phyloP scores from a whole-genome alignment of 257 asterid species.

The Lycium barbarum region DNA sequence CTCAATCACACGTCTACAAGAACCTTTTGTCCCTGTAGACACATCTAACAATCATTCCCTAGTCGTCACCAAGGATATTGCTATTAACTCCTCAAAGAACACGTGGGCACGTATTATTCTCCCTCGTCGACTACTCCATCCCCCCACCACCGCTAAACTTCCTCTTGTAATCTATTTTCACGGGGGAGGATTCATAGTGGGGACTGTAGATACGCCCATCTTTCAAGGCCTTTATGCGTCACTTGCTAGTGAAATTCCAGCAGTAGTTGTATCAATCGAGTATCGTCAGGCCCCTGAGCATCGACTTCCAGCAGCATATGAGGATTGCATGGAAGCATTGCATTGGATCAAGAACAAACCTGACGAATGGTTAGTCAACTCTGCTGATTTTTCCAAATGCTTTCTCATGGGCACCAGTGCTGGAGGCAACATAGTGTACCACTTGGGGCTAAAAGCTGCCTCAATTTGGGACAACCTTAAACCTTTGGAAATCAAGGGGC shows the following conservation, averaged over 20 bases:
- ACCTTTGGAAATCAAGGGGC: slow-evolving; percentile 16
- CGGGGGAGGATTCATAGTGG: slow-evolving; percentile 41
- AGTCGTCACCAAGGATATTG: slow-evolving; percentile 36
- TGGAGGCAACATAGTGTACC: slow-evolving; percentile 40
- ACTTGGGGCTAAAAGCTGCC: slow-evolving; percentile 23
- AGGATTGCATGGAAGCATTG: slow-evolving; percentile 37
- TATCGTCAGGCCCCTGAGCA: slow-evolving; percentile 44
- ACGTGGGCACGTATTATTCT: slow-evolving; percentile 34
- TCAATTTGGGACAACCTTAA: not conserved
- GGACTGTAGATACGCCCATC: slow-evolving; percentile 4
- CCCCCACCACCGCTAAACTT: slow-evolving; percentile 29
- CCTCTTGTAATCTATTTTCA: slow-evolving; percentile 40
- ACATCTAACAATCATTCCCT: not conserved
- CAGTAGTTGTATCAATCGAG: slow-evolving; percentile 34
- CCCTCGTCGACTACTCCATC: slow-evolving; percentile 12
- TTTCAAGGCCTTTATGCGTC: slow-evolving; percentile 29
- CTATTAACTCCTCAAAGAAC: slow-evolving; percentile 32
- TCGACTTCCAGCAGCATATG: slow-evolving; percentile 45
- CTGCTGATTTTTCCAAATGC: slow-evolving; percentile 34
- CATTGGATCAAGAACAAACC: slow-evolving; percentile 30
- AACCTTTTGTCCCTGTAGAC: not conserved
- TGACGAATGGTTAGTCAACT: slow-evolving; percentile 34
- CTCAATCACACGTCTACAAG: slow-evolving; percentile 29
- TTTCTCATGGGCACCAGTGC: slow-evolving; percentile 44
- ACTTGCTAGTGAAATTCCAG: slow-evolving; percentile 32